Evolutionary conservation across 73 alveolate genomes (phyloP).

Genomic region (Tetrahymena elliotti): DNA sequence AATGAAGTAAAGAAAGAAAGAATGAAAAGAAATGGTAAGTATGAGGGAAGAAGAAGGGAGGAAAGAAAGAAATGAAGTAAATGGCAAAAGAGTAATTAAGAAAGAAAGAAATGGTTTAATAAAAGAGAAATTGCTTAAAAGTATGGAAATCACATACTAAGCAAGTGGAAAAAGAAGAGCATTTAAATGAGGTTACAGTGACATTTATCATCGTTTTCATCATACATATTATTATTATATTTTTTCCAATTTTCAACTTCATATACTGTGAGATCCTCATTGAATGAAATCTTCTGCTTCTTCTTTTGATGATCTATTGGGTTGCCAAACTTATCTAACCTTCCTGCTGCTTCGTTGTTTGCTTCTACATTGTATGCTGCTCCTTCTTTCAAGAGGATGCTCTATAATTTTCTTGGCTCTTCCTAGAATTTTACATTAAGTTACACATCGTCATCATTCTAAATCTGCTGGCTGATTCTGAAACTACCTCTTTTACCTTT

Average conservation of each 20-base stretch:
- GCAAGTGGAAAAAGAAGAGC: conserved; percentile 2
- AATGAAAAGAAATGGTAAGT: background rate
- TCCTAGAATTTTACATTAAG: background rate
- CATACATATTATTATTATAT: background rate
- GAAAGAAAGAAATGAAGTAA: background rate
- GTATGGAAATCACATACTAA: background rate
- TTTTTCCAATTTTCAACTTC: background rate
- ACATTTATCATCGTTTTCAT: background rate
- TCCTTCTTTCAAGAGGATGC: background rate
- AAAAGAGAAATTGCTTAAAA: background rate
- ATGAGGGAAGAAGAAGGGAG: background rate
- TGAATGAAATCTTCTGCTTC: background rate
- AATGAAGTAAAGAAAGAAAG: background rate
- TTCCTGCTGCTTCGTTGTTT: background rate
- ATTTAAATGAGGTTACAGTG: background rate
- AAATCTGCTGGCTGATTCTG: background rate
- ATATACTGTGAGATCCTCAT: background rate
- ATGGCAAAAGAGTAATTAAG: background rate
- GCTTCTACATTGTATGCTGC: conserved; percentile 2
- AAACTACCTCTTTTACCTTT: background rate
- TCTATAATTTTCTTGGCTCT: background rate
- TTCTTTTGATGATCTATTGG: background rate
- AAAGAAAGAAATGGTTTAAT: background rate
- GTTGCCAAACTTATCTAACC: background rate
- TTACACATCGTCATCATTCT: background rate